Evolutionary conservation across 441 rosid species (phyloP).

Genomic region (Kokia cookei): DNA sequence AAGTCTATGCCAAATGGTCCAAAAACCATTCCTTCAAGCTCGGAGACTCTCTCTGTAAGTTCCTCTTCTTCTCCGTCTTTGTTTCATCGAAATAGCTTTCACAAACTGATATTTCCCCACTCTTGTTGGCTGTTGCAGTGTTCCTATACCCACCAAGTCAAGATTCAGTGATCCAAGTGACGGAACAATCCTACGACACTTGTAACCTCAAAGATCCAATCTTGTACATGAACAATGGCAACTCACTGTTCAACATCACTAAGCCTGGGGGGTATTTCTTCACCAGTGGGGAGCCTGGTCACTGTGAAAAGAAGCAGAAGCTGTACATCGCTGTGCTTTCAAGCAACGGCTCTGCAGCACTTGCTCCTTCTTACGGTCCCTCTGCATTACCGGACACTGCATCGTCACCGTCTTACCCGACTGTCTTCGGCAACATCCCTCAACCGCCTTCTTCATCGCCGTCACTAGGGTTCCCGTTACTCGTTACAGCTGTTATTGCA

Average conservation of each 20-base stretch:
- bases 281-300: constrained; percentile 76
- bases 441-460: constrained; percentile 44
- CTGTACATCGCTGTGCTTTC: constrained; percentile 43
- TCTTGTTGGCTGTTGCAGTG: constrained; percentile 34
- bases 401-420: constrained; percentile 67
- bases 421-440: constrained; percentile 74
- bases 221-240: constrained; percentile 82
- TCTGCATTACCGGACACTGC: constrained; percentile 44
- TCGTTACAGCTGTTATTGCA: constrained; percentile 30
- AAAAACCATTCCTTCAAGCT: constrained; percentile 49
- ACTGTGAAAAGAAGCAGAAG: constrained; percentile 84
- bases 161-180: constrained; percentile 87
- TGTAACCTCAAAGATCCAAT: constrained; percentile 87
- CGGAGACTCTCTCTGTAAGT: constrained; percentile 89
- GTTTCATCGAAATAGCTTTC: neutral
- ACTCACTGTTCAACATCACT: constrained; percentile 85
- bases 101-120: too few relatives aligned
- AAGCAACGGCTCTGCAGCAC: constrained; percentile 46
- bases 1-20: constrained; percentile 70
- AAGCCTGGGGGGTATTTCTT: constrained; percentile 57
- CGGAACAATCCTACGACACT: constrained; percentile 40
- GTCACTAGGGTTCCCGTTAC: constrained; percentile 15
- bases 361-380: constrained; percentile 42
- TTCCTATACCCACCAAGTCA: constrained; percentile 98
- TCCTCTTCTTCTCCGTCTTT: neutral